Conservation (phyloP, 140 eudicot genomes). For the Cichorium intybus region DNA sequence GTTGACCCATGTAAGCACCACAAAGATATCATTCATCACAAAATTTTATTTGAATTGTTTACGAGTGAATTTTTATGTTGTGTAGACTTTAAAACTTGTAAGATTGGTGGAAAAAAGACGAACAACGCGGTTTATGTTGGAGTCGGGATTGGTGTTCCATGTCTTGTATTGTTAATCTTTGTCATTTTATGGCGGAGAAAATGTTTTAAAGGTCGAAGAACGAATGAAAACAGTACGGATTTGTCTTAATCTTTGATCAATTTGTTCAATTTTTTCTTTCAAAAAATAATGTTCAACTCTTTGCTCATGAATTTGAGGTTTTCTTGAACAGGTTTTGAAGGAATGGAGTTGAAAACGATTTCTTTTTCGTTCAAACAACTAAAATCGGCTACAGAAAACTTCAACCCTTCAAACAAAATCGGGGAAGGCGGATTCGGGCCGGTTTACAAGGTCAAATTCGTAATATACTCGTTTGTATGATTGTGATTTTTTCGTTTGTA, state of each 20-base stretch:
- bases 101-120: constrained; percentile 33
- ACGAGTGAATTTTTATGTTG: not conserved
- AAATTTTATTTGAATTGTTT: too few relatives aligned
- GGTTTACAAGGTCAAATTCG: constrained; percentile 31
- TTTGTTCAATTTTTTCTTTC: not conserved
- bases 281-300: too few relatives aligned
- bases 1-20: constrained; percentile 59
- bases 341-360: constrained; percentile 54
- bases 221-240: constrained; percentile 31
- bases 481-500: not conserved
- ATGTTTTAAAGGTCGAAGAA: constrained; percentile 23
- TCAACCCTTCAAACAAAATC: constrained; percentile 45
- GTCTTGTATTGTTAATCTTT: constrained; percentile 15
- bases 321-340: constrained; percentile 49
- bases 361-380: constrained; percentile 53
- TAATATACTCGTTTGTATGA: not conserved
- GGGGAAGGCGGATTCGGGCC: constrained; percentile 60
- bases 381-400: constrained; percentile 65
- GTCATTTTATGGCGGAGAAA: constrained; percentile 48
- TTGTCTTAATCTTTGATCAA: not conserved
- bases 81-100: constrained; percentile 50
- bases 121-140: constrained; percentile 32
- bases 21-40: not conserved
- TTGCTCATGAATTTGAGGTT: too few relatives aligned
- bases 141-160: constrained; percentile 25